phyloP scores from a whole-genome alignment of 148 eudicot species.

The Spergularia bocconei region DNA sequence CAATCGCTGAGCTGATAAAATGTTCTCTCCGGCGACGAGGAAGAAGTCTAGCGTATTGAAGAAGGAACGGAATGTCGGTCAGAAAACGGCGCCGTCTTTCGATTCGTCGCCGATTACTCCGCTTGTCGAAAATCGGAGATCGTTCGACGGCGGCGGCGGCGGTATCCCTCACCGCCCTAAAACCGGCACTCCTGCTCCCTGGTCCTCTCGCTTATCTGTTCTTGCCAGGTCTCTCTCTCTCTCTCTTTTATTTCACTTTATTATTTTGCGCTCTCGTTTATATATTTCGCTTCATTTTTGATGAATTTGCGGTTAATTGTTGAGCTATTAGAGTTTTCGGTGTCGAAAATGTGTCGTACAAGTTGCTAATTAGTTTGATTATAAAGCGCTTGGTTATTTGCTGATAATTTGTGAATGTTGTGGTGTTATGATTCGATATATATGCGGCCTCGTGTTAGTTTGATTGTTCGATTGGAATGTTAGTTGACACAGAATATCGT shows the following conservation, averaged over 20 bases:
- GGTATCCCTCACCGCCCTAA: conserved; percentile 61
- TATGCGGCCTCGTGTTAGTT: too few relatives aligned
- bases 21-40: conserved; percentile 65
- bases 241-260: background rate
- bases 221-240: conserved; percentile 55
- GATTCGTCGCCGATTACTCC: conserved; percentile 61
- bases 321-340: background rate
- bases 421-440: background rate
- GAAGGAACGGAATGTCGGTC: conserved; percentile 30
- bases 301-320: background rate
- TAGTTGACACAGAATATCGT: too few relatives aligned
- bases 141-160: conserved; percentile 27
- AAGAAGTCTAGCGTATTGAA: conserved; percentile 36
- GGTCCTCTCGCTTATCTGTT: conserved; percentile 83
- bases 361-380: background rate
- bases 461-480: too few relatives aligned
- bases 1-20: conserved; percentile 1
- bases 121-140: conserved; percentile 27
- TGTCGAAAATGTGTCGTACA: background rate
- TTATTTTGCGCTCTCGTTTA: background rate
- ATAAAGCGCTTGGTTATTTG: background rate
- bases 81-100: background rate
- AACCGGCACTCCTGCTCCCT: conserved; percentile 94
- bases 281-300: background rate
- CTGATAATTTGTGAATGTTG: background rate